Percentiles rank a stretch among this genome's conserved stretches.
Evolutionary conservation across 31 red algal genomes (phyloP).

Genomic region (Endocladia muricata): DNA sequence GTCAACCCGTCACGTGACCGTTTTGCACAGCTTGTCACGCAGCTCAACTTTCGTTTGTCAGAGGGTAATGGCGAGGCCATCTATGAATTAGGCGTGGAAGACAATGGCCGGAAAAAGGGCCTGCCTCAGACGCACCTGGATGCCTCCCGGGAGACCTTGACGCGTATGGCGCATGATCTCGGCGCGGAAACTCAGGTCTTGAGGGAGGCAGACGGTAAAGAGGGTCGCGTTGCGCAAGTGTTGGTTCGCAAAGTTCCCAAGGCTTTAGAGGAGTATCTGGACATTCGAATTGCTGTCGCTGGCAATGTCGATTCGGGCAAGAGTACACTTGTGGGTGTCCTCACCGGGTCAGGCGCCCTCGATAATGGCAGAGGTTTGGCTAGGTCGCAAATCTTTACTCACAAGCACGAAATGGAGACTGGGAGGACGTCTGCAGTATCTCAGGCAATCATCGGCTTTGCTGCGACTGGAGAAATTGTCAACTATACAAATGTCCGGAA

Average conservation of each 20-base stretch:
- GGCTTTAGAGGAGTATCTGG: slow-evolving; percentile 90
- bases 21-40: slow-evolving; percentile 94
- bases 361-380: slow-evolving; percentile 98
- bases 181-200: slow-evolving; percentile 82
- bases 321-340: slow-evolving; percentile 93
- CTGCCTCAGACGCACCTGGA: slow-evolving; percentile 52
- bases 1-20: slow-evolving; percentile 86
- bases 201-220: slow-evolving; percentile 71
- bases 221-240: slow-evolving; percentile 83
- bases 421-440: slow-evolving; percentile 93
- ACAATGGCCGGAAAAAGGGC: slow-evolving; percentile 87
- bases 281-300: slow-evolving; percentile 93
- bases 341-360: slow-evolving; percentile 90
- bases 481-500: slow-evolving; percentile 93
- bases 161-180: slow-evolving; percentile 92
- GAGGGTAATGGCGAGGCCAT: slow-evolving; percentile 96
- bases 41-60: slow-evolving; percentile 90
- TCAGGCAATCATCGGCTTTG: slow-evolving; percentile 97
- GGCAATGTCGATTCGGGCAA: slow-evolving; percentile 99
- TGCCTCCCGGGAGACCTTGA: slow-evolving; percentile 80
- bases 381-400: slow-evolving; percentile 92
- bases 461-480: slow-evolving; percentile 80
- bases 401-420: slow-evolving; percentile 98
- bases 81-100: slow-evolving; percentile 94
- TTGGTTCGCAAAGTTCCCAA: slow-evolving; percentile 86